Evolutionary conservation across 2,329 filamentous ascomycete species (phyloP).

Genomic region (Orbilia brochopaga): DNA sequence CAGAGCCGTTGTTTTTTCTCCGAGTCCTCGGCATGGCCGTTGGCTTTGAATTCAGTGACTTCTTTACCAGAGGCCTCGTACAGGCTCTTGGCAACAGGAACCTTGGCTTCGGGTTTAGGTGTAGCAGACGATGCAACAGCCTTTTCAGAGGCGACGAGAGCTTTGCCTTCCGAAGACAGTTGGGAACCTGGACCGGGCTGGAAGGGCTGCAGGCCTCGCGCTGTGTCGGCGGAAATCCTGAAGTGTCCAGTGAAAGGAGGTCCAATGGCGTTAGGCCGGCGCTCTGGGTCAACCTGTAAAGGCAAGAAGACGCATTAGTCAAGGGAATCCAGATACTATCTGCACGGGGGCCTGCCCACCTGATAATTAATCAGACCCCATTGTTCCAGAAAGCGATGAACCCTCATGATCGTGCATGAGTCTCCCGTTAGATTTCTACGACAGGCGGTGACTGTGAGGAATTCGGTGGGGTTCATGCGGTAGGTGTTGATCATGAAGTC

Average conservation of each 20-base stretch:
- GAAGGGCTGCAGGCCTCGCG: slow-evolving; percentile 90
- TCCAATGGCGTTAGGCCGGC: slow-evolving; percentile 90
- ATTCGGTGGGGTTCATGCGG: slow-evolving; percentile 91
- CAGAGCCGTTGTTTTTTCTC: slow-evolving; percentile 74
- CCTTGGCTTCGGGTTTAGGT: slow-evolving; percentile 80
- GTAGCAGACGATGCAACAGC: slow-evolving; percentile 69
- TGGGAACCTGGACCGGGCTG: slow-evolving; percentile 81
- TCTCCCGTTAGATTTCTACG: slow-evolving; percentile 93
- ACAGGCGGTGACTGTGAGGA: slow-evolving; percentile 95
- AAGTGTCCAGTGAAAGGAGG: slow-evolving; percentile 98
- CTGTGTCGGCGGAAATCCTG: slow-evolving; percentile 92
- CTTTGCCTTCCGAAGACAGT: slow-evolving; percentile 66
- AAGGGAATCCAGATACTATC: neutral
- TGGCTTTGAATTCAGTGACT: slow-evolving; percentile 74
- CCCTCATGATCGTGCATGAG: slow-evolving; percentile 98
- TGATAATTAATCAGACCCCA: slow-evolving; percentile 99
- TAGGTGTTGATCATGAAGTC: slow-evolving; percentile 99
- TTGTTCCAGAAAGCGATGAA: slow-evolving; percentile 96
- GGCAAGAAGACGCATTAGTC: slow-evolving; percentile 55
- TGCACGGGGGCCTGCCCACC: slow-evolving; percentile 62
- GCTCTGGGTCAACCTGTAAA: slow-evolving; percentile 87
- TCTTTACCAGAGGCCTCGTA: slow-evolving; percentile 93
- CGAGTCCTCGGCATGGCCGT: slow-evolving; percentile 63
- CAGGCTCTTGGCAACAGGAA: slow-evolving; percentile 93
- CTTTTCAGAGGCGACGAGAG: slow-evolving; percentile 72